phyloP scores from a whole-genome alignment of 2,329 filamentous ascomycete species.

The Cladosporium sp. region DNA sequence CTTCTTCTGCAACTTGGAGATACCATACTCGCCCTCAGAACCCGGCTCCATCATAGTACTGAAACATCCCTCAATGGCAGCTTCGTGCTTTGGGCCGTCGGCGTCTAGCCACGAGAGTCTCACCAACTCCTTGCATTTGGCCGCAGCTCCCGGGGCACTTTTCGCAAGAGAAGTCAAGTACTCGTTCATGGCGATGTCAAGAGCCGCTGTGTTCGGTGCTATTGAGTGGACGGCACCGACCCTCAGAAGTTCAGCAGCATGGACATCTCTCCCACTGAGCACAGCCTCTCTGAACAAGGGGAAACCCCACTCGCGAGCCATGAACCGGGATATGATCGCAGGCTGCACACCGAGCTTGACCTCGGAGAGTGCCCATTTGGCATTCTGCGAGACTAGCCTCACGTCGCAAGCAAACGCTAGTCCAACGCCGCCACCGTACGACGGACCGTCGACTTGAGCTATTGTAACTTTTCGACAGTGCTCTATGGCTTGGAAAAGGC shows the following conservation, averaged over 20 bases:
- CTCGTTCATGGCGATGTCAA: not conserved
- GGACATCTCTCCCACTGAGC: not conserved
- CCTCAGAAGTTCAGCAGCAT: not conserved
- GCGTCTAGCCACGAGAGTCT: not conserved
- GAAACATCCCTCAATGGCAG: not conserved
- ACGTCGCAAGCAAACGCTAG: conserved; percentile 28
- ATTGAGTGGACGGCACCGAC: not conserved
- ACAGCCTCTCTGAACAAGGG: conserved; percentile 21
- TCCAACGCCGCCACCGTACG: conserved; percentile 27
- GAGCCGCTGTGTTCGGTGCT: not conserved
- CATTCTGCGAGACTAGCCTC: conserved; percentile 23
- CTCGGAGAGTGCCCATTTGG: conserved; percentile 26
- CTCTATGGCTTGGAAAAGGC: conserved; percentile 26
- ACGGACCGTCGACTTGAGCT: conserved; percentile 25
- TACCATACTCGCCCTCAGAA: not conserved
- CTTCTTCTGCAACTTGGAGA: not conserved
- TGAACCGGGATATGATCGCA: conserved; percentile 26
- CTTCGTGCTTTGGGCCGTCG: not conserved
- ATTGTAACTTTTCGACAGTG: conserved; percentile 27
- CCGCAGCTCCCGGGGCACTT: not conserved
- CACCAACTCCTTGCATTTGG: not conserved
- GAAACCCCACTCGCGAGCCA: conserved; percentile 13
- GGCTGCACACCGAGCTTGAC: conserved; percentile 27
- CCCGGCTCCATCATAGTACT: not conserved
- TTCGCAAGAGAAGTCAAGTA: not conserved